phyloP scores from a whole-genome alignment of 2,329 filamentous ascomycete species.

The Colletotrichum cordylinicola region DNA sequence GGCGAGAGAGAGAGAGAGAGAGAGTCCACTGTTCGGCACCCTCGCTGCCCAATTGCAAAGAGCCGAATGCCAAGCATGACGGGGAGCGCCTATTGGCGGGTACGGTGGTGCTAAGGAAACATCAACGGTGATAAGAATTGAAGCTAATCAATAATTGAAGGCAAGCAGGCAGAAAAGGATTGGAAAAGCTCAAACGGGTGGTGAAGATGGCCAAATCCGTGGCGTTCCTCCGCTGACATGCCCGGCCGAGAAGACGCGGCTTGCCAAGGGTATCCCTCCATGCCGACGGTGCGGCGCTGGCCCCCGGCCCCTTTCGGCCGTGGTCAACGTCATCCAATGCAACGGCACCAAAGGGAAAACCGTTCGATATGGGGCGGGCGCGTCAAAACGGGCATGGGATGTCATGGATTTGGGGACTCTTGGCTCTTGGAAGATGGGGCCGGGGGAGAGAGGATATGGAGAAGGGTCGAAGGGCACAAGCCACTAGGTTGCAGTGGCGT shows the following conservation, averaged over 20 bases:
- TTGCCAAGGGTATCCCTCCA: conserved; percentile 6
- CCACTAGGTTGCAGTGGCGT: conserved; percentile 6
- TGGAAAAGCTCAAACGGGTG: background rate
- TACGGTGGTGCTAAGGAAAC: background rate
- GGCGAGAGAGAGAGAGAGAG: background rate
- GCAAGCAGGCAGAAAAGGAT: background rate
- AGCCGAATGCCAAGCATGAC: background rate
- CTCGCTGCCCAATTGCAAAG: background rate
- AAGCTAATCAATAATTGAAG: background rate
- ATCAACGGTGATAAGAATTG: background rate
- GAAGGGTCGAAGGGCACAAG: background rate
- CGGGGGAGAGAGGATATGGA: background rate
- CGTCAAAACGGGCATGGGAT: background rate
- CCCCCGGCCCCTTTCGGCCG: background rate
- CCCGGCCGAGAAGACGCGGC: background rate
- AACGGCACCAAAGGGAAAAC: background rate
- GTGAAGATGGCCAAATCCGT: background rate
- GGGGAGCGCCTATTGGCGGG: background rate
- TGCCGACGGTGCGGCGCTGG: background rate
- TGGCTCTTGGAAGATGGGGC: background rate
- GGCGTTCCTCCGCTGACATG: background rate
- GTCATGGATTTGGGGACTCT: background rate
- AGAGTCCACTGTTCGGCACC: background rate
- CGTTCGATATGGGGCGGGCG: background rate
- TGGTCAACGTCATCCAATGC: conserved; percentile 12